Evolutionary conservation across 352 stramenopile species (phyloP).

Genomic region (Pythium coloratum): DNA sequence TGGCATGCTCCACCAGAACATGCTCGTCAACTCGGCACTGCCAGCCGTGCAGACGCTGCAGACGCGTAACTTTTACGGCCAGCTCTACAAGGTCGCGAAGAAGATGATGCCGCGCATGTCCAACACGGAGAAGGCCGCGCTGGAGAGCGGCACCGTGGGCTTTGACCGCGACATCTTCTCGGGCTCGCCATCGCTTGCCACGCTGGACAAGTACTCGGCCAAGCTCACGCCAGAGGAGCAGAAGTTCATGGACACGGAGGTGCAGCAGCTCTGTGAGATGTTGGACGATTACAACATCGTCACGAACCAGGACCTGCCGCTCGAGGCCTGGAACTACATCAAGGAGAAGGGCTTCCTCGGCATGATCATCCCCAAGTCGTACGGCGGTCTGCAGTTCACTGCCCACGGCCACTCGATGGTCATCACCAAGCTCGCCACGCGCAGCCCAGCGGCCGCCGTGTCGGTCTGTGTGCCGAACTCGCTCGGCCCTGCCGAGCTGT

Average conservation of each 20-base stretch:
- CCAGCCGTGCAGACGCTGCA: conserved; percentile 59
- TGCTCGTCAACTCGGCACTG: conserved; percentile 30
- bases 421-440: conserved; percentile 93
- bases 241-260: conserved; percentile 95
- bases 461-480: conserved; percentile 98
- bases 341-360: conserved; percentile 96
- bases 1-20: conserved; percentile 11
- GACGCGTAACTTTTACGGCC: conserved; percentile 84
- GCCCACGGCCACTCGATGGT: conserved; percentile 91
- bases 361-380: conserved; percentile 99
- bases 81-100: conserved; percentile 93
- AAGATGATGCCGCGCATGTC: conserved; percentile 96
- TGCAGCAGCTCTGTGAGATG: conserved; percentile 94
- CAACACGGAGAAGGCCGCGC: conserved; percentile 94
- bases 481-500: conserved; percentile 94
- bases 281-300: conserved; percentile 95
- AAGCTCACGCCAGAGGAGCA: conserved; percentile 93
- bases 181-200: conserved; percentile 89
- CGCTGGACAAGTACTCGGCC: conserved; percentile 94
- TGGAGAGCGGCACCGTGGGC: conserved; percentile 94
- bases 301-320: conserved; percentile 90
- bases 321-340: conserved; percentile 95
- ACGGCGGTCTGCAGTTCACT: conserved; percentile 89
- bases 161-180: conserved; percentile 99
- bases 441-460: conserved; percentile 88